Percentiles rank a stretch among this genome's conserved stretches.
Evolutionary conservation across 2,329 filamentous ascomycete genomes (phyloP).

Genomic region (Diplodia mutila): DNA sequence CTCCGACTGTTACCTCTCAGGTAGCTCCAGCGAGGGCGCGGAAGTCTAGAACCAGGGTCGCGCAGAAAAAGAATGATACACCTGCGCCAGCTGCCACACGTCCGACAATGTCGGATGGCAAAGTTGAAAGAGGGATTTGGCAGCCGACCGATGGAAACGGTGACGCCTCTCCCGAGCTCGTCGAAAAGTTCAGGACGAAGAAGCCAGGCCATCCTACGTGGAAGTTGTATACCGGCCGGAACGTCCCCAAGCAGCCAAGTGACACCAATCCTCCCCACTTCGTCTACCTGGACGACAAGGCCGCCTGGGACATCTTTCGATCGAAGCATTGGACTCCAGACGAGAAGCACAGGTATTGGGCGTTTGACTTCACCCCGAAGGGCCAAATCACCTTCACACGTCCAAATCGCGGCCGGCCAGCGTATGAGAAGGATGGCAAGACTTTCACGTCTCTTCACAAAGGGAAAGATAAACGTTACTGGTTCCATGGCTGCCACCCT

Average conservation of each 20-base stretch:
- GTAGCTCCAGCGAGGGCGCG: not conserved
- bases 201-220: conserved; percentile 41
- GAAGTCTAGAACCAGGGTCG: not conserved
- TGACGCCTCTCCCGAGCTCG: conserved; percentile 34
- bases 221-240: conserved; percentile 43
- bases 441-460: not conserved
- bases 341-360: conserved; percentile 39
- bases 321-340: conserved; percentile 36
- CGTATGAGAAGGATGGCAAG: conserved; percentile 28
- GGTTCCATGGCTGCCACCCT: not conserved
- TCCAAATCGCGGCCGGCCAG: conserved; percentile 45
- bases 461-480: not conserved
- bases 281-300: conserved; percentile 47
- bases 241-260: conserved; percentile 33
- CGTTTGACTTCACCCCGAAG: conserved; percentile 43
- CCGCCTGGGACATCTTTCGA: conserved; percentile 39
- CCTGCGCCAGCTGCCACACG: not conserved
- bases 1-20: not conserved
- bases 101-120: conserved; percentile 33
- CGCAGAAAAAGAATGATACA: not conserved
- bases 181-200: conserved; percentile 32
- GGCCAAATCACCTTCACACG: conserved; percentile 38
- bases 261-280: conserved; percentile 39
- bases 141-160: conserved; percentile 44
- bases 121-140: conserved; percentile 44